Base-by-base conservation (phyloP, 176 grass and related monocot genomes). In the Oryza meridionalis region DNA sequence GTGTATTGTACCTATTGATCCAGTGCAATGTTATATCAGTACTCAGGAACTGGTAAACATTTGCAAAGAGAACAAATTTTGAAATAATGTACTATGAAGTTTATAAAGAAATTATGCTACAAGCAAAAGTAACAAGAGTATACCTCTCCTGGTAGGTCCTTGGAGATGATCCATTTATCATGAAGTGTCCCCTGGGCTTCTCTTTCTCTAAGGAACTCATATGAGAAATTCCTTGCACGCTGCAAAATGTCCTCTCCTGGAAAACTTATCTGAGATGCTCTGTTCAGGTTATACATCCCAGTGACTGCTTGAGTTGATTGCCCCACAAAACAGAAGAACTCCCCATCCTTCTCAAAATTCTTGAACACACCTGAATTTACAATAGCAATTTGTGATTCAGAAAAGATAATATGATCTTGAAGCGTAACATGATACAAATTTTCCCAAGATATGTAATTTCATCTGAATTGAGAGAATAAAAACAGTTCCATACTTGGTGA, bases 221-320 rank as follows among this genome's bases (percentile, higher is more conserved):
- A 42, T 11, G 93, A 86, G 82, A 86, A 94, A 13, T 12, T 78
- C 43, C 72, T 83, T 11, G 90, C 90, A 17, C 85, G 87, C 4
- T 84, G 66, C 67, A 94, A 65, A 17, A 92, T 51, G 19, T 94
- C 85, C 42, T 94, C 90, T 2, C 90, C 90, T 22, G 80, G 76
- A 43, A 94, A 94, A 2, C 70, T 24, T 50, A 88, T 69, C 22
- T 94, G 93, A 72, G 90, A 82, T 12, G 93, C 88, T 29, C 90
- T 88, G 45, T 96, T 94, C 13, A 99, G 82, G 71, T 99, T 99
- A 76, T 99, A 99, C 85, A 99, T 99, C 53, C 96, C 96, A 1
- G 96, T 99, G 64, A 99, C 82, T 0, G 93, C 96, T 73, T 99
- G 93, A 77, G 85, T 99, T 58, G 93, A 94, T 66, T 99, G 96